Evolutionary conservation across 257 asterid species (phyloP).

Genomic region (Nicotiana tabacum): DNA sequence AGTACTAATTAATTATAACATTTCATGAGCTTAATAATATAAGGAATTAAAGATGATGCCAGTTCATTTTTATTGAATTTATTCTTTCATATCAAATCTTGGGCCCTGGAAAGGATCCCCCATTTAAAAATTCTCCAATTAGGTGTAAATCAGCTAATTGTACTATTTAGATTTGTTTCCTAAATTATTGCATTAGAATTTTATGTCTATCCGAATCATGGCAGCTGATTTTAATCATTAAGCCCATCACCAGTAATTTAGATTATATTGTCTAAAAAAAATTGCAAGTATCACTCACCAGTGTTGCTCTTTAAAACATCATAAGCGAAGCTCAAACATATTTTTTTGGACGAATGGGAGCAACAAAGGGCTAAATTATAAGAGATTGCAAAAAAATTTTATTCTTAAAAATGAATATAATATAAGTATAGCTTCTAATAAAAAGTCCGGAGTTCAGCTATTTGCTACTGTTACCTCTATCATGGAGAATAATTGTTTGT

Average conservation of each 20-base stretch:
- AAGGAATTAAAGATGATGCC: not conserved
- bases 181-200: slow-evolving; percentile 3
- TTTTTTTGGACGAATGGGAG: too few relatives aligned
- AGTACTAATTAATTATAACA: not conserved
- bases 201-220: slow-evolving; percentile 4
- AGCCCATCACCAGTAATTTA: not conserved
- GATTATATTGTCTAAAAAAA: not conserved
- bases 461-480: too few relatives aligned
- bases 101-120: slow-evolving; percentile 3
- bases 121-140: not conserved
- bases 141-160: not conserved
- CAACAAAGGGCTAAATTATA: too few relatives aligned
- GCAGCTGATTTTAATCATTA: not conserved
- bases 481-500: too few relatives aligned
- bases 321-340: not conserved
- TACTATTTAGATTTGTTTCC: slow-evolving; percentile 6
- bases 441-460: too few relatives aligned
- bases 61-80: not conserved
- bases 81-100: not conserved
- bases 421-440: too few relatives aligned
- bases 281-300: not conserved
- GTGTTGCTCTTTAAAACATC: not conserved
- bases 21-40: not conserved
- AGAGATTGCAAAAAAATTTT: too few relatives aligned
- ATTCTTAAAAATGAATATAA: too few relatives aligned